Evolutionary conservation across 441 rosid species (phyloP).

Genomic region (Croton laevigatus): DNA sequence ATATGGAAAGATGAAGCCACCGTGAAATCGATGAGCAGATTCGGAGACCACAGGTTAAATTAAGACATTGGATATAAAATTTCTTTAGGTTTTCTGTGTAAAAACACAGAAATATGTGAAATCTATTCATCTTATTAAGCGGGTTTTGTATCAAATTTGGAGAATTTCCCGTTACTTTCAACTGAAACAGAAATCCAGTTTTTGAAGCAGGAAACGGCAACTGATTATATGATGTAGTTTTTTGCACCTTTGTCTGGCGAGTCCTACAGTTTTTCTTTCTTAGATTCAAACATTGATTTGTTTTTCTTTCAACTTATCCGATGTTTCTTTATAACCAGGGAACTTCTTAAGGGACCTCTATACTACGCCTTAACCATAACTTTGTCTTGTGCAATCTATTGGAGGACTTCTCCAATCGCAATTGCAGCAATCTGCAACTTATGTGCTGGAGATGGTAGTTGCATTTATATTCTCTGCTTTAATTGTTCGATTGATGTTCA

Average conservation of each 20-base stretch:
- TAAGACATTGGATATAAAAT: not conserved
- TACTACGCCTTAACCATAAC: slow-evolving; percentile 65
- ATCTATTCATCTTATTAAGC: not conserved
- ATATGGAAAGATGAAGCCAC: slow-evolving; percentile 74
- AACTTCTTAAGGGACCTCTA: slow-evolving; percentile 81
- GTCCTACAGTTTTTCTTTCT: not conserved
- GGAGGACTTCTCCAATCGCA: slow-evolving; percentile 76
- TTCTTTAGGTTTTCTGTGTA: not conserved
- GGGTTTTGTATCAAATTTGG: not conserved
- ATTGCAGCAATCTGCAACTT: slow-evolving; percentile 76
- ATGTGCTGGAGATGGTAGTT: slow-evolving; percentile 90
- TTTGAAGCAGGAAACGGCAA: not conserved
- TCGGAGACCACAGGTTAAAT: slow-evolving; percentile 79
- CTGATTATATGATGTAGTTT: not conserved
- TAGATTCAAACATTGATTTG: not conserved
- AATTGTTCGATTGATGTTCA: not conserved
- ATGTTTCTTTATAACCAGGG: slow-evolving; percentile 43
- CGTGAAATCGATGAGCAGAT: slow-evolving; percentile 91
- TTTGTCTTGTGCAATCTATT: slow-evolving; percentile 50
- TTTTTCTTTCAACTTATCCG: not conserved
- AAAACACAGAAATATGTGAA: not conserved
- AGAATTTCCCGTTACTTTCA: not conserved
- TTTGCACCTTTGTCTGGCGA: too few species aligned
- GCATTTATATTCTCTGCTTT: slow-evolving; percentile 2
- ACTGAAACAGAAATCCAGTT: not conserved